Base-by-base conservation (phyloP, 345 rosid genomes). In the Populus ilicifolia region DNA sequence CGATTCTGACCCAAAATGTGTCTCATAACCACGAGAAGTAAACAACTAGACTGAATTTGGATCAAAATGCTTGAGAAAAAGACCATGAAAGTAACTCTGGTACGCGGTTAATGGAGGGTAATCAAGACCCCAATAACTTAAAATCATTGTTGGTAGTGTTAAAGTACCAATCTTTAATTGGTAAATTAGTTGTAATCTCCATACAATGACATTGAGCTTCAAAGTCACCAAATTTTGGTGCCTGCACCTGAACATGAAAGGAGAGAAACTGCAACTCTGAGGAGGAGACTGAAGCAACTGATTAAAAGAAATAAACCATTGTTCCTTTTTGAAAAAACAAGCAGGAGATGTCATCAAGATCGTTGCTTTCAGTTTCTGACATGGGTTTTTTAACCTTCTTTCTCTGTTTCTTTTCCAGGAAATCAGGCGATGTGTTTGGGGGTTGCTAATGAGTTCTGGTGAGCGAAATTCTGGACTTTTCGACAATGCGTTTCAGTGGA, bases 201-300 rank as follows among this genome's bases (percentile, higher is more conserved):
- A 96, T 93, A 98, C 99, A 96, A 82, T 93, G 99, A 80, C 97
- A 82, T 64, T 92, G 99, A 27, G 98, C 99, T 81, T 96, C 98
- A 80, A 88, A 96, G 77, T 96, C 99, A 14, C 99, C 98, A 66
- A 86, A 93, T 76, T 88, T 93, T 0, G 99, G 98, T 3, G 97
- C 89, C 89, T 59, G 96, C 96, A 70, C 99, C 99, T 39, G 98
- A 92, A 82, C 93, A 96, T 0, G 91, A 85, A 71, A 88, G 96
- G 63, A 91, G 86, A 18, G 97, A 88, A 25, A 92, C 87, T 38
- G 93, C 88, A 23, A 82, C 83, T 33, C 99, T 88, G 74, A 96
- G 86, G 73, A 96, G 50, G 72, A 96, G 65, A 20, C 93, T 92
- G 75, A 96, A 91, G 68, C 91, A 38, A 63, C 91, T 83, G 44